Base-by-base conservation (phyloP, 2,329 filamentous ascomycete species). In the Nigrospora sphaerica region DNA sequence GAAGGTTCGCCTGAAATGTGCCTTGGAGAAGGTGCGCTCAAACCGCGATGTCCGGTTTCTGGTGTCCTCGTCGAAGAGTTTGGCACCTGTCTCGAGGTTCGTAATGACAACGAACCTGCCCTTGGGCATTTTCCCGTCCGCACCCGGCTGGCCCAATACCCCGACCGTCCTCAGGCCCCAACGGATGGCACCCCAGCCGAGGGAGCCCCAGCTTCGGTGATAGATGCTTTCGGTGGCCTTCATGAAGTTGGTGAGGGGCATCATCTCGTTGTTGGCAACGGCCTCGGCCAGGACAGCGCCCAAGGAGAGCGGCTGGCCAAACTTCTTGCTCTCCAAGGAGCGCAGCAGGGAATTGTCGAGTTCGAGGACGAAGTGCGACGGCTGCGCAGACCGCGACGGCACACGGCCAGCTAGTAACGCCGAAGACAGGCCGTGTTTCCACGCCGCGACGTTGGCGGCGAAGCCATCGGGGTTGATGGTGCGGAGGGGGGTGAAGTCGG, bases 391-490 rank as follows among this genome's bases (percentile, higher is more conserved):
- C 23, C 64, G 62, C 12, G 71, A 69, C 2, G 75, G 66, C 14
- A 68, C 62, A 5, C 52, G 52, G 18, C 88, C 89, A 16, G 76
- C 77, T 51, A 80, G 73, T 1, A 83, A 75, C 1, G 89, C 85
- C 44, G 79, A 73, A n/a, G 80, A 75, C 37, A 95, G 74, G 2
- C 83, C 89, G 35, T 78, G 77, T 48, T 84, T 81, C 90, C 90
- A 95, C 44, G 88, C 87, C 7, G 77, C 69, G 37, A 88, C 73
- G 62, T 95, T 95, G 38, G 89, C 88, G 17, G 74, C 70, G 69
- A 89, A 95, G 57, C 88, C 89, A 63, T 95, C 88, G 1, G 89
- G 88, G 60, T 95, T 95, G 18, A 86, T 80, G 35, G 77, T 80
- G 57, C 77, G 77, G 55, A 92, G 88, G 6, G 80, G 68, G 34